Percentiles rank a stretch among this genome's conserved stretches.
These are phyloP conservation scores for Mycena venus DNA, from an alignment of 768 basidiomycete genomes.

Conservation along the genomic window DNA sequence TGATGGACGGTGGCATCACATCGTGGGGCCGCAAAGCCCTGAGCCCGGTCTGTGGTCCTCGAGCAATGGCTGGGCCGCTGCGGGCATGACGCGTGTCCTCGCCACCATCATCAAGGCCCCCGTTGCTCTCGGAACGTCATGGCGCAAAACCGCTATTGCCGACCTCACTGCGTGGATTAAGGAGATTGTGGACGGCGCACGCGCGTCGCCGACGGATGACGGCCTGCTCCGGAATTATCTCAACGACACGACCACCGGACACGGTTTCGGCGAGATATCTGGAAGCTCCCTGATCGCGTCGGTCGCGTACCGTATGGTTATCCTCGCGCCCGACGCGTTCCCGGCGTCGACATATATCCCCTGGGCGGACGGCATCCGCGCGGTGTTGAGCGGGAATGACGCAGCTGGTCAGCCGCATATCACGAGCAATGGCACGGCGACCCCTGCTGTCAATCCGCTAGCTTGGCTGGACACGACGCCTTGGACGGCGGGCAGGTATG, in stretches of 20 bases:
- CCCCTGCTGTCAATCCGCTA: conserved; percentile 56
- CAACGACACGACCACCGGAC: conserved; percentile 43
- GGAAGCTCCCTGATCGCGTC: conserved; percentile 58
- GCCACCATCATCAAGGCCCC: conserved; percentile 60
- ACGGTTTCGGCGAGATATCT: conserved; percentile 59
- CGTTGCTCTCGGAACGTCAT: conserved; percentile 36
- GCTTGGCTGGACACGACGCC: conserved; percentile 52
- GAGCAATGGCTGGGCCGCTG: conserved; percentile 39
- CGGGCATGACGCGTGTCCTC: conserved; percentile 43
- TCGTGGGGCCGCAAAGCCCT: conserved; percentile 33
- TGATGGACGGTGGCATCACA: conserved; percentile 54
- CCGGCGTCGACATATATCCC: conserved; percentile 34
- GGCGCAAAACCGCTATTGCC: conserved; percentile 42
- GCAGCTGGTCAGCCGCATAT: conserved; percentile 36
- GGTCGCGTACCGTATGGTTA: conserved; percentile 51
- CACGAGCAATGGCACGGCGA: conserved; percentile 45
- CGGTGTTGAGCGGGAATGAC: conserved; percentile 16
- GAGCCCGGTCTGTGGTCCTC: conserved; percentile 37
- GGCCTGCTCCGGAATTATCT: conserved; percentile 60
- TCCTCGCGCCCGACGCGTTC: conserved; percentile 34
- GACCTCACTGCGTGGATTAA: conserved; percentile 54
- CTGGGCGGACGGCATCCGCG: conserved; percentile 44
- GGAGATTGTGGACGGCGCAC: conserved; percentile 61
- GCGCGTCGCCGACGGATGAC: conserved; percentile 44
- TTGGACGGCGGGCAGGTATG: conserved; percentile 47